These are phyloP conservation scores for Psidium friedrichsthalianum DNA, from an alignment of 345 rosid genomes.

Conservation along the genomic window DNA sequence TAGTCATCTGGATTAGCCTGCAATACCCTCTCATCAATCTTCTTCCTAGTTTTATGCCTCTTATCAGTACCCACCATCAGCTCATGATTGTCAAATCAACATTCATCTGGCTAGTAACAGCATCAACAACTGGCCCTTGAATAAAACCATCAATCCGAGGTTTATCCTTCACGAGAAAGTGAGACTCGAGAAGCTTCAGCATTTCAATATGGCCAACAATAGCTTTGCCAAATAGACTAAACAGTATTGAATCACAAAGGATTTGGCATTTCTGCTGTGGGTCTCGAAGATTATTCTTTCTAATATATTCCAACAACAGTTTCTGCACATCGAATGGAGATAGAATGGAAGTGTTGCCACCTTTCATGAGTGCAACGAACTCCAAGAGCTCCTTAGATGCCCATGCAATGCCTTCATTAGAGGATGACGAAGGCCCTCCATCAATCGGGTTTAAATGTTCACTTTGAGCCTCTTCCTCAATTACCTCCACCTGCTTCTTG, in stretches of 20 bases:
- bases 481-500: conserved; percentile 13
- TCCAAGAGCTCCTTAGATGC: conserved; percentile 84
- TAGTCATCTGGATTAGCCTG: conserved; percentile 36
- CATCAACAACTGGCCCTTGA: conserved; percentile 19
- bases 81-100: conserved; percentile 17
- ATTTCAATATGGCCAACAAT: conserved; percentile 78
- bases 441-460: not conserved
- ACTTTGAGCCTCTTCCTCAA: not conserved
- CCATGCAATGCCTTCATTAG: conserved; percentile 28
- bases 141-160: conserved; percentile 14
- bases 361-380: conserved; percentile 62
- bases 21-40: conserved; percentile 32
- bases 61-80: conserved; percentile 22
- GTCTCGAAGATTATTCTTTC: conserved; percentile 61
- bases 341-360: conserved; percentile 55
- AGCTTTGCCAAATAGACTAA: conserved; percentile 54
- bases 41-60: conserved; percentile 41
- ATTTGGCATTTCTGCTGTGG: conserved; percentile 57
- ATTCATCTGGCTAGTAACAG: conserved; percentile 20
- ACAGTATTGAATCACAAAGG: conserved; percentile 63
- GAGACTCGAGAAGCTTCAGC: conserved; percentile 80
- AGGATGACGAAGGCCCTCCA: not conserved
- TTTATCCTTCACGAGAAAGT: conserved; percentile 48
- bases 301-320: conserved; percentile 71
- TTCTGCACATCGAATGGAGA: conserved; percentile 55